phyloP scores from a whole-genome alignment of 768 basidiomycete genomes.

The Amanita phalloides region DNA sequence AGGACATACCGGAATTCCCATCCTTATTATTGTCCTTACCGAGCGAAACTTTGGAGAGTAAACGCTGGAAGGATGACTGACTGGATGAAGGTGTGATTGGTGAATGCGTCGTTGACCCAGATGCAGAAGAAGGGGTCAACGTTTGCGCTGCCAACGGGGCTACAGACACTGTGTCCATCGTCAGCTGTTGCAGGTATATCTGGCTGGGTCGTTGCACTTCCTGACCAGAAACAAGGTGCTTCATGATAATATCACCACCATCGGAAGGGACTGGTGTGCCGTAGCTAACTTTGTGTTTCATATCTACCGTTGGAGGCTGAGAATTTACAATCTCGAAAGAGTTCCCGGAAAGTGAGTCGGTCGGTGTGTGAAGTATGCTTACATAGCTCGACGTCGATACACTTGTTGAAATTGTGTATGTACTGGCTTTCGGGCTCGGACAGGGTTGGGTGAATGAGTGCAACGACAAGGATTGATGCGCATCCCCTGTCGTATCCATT shows the following conservation, averaged over 20 bases:
- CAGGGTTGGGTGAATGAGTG: neutral
- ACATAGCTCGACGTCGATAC: neutral
- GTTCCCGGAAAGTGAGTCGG: neutral
- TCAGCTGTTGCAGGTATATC: neutral
- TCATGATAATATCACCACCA: neutral
- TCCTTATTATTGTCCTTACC: constrained; percentile 1
- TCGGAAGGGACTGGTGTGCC: neutral
- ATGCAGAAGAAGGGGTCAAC: neutral
- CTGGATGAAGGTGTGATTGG: constrained; percentile 2
- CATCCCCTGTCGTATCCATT: neutral
- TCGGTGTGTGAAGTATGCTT: neutral
- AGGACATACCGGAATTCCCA: neutral
- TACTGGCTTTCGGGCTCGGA: neutral
- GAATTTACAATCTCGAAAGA: neutral
- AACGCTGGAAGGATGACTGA: neutral
- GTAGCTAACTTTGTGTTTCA: neutral
- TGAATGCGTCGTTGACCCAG: constrained; percentile 1
- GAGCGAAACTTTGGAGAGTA: constrained; percentile 1
- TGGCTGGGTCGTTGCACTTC: neutral
- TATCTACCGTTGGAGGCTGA: neutral
- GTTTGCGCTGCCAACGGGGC: neutral
- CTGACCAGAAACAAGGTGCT: neutral
- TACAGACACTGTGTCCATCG: neutral
- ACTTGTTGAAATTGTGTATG: neutral
- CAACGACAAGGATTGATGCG: neutral